phyloP scores from a whole-genome alignment of 371 early-diverging fungal species.

The Conidiobolus coronatus region DNA sequence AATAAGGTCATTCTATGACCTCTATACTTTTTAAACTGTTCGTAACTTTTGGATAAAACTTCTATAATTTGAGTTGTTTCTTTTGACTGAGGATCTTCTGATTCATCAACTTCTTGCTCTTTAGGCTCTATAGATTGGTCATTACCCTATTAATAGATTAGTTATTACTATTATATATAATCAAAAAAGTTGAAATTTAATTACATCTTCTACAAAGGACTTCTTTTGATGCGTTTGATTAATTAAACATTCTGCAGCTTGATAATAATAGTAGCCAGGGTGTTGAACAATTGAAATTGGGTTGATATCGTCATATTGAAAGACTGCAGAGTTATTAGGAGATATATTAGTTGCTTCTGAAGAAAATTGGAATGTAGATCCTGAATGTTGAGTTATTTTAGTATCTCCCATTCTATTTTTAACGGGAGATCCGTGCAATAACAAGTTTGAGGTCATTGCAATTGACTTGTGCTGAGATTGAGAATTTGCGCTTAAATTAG shows the following conservation, averaged over 20 bases:
- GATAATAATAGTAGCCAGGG: conserved; percentile 62
- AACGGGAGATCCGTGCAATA: conserved; percentile 8
- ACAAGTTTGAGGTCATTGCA: conserved; percentile 10
- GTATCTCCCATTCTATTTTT: conserved; percentile 6
- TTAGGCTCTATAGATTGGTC: neutral
- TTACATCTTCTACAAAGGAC: conserved; percentile 17
- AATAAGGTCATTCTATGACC: conserved; percentile 58
- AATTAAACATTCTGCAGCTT: conserved; percentile 53
- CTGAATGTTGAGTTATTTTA: conserved; percentile 9
- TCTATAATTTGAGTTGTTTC: conserved; percentile 49
- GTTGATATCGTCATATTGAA: conserved; percentile 13
- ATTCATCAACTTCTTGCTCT: conserved; percentile 12
- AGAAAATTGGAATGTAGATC: conserved; percentile 5
- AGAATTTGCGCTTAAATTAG: conserved; percentile 15
- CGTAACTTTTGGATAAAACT: conserved; percentile 63
- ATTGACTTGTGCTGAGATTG: conserved; percentile 1
- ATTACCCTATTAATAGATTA: too few relatives aligned
- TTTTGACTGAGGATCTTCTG: conserved; percentile 28
- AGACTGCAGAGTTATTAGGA: neutral
- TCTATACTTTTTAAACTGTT: conserved; percentile 53
- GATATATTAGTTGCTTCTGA: conserved; percentile 3
- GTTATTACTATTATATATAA: too few relatives aligned
- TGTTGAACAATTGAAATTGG: conserved; percentile 51
- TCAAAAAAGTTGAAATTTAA: too few relatives aligned
- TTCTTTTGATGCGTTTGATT: conserved; percentile 31